A percentile compares a stretch with the other conserved stretches of the same genome.
Conservation (phyloP, 768 basidiomycete species). For the Chlorophyllum brunneum region DNA sequence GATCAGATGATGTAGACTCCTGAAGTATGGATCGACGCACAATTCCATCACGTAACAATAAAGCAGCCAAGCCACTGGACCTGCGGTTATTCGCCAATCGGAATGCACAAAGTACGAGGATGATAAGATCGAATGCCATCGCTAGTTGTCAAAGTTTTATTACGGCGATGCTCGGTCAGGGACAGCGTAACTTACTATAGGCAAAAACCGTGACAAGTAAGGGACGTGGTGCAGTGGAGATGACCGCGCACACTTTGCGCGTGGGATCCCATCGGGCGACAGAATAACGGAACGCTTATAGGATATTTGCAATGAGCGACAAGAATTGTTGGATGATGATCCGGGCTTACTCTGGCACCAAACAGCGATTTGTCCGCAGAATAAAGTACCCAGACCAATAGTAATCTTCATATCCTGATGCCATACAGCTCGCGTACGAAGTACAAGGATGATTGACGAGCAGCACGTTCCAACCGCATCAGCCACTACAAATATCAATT, state of each 20-base stretch:
- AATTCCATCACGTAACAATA: conserved; percentile 30
- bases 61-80: conserved; percentile 23
- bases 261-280: conserved; percentile 25
- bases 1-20: neutral
- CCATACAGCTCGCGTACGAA: conserved; percentile 32
- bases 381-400: conserved; percentile 18
- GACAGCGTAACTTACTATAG: conserved; percentile 23
- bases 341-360: conserved; percentile 27
- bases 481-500: no score
- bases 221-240: conserved; percentile 27
- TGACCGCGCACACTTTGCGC: conserved; percentile 26
- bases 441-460: conserved; percentile 29
- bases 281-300: conserved; percentile 29
- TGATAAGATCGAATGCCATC: conserved; percentile 30
- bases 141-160: conserved; percentile 15
- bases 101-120: conserved; percentile 26
- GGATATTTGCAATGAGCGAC: neutral
- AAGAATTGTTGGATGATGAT: neutral
- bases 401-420: conserved; percentile 24
- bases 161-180: neutral
- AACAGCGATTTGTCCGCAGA: conserved; percentile 25
- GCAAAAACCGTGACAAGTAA: conserved; percentile 28
- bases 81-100: conserved; percentile 20
- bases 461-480: conserved; percentile 30
- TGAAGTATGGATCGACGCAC: conserved; percentile 15